Evolutionary conservation across 805 yeast species (phyloP).

Genomic region (Brettanomyces nanus): DNA sequence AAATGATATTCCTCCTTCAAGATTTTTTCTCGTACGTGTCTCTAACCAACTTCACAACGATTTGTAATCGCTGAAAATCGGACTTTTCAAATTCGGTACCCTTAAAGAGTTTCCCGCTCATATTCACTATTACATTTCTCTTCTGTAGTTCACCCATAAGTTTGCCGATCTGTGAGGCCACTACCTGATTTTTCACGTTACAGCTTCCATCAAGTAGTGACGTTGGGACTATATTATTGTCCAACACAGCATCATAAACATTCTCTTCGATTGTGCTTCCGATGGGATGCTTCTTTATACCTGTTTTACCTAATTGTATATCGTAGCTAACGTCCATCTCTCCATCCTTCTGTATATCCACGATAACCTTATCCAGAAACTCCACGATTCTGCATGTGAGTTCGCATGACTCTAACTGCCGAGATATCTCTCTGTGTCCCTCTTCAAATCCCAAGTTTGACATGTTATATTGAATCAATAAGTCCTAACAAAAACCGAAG

Average conservation of each 20-base stretch:
- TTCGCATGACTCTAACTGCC: conserved; percentile 3
- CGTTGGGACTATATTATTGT: conserved; percentile 14
- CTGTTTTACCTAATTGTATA: conserved; percentile 23
- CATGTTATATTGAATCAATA: no score
- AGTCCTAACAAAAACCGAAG: no score
- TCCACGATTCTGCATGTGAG: conserved; percentile 20
- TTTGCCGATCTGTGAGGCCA: conserved; percentile 42
- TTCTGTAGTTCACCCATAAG: conserved; percentile 27
- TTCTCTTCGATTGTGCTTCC: conserved; percentile 14
- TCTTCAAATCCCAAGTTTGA: not conserved
- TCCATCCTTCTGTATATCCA: conserved; percentile 35
- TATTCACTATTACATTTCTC: conserved; percentile 34
- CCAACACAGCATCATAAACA: conserved; percentile 21
- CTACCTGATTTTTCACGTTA: conserved; percentile 37
- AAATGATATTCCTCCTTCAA: no score
- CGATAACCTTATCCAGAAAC: conserved; percentile 32
- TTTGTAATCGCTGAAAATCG: not conserved
- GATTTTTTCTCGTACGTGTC: conserved; percentile 3
- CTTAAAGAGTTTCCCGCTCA: conserved; percentile 38
- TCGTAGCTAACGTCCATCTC: conserved; percentile 42
- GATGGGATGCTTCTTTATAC: conserved; percentile 11
- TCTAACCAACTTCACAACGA: conserved; percentile 2
- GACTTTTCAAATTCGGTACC: not conserved
- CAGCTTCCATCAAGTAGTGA: conserved; percentile 39
- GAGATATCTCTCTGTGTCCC: not conserved